Evolutionary conservation across 2,329 filamentous ascomycete species (phyloP), one percentile per base, ranked within the genome.

Genomic region (Cercospora zeae-maydis): DNA sequence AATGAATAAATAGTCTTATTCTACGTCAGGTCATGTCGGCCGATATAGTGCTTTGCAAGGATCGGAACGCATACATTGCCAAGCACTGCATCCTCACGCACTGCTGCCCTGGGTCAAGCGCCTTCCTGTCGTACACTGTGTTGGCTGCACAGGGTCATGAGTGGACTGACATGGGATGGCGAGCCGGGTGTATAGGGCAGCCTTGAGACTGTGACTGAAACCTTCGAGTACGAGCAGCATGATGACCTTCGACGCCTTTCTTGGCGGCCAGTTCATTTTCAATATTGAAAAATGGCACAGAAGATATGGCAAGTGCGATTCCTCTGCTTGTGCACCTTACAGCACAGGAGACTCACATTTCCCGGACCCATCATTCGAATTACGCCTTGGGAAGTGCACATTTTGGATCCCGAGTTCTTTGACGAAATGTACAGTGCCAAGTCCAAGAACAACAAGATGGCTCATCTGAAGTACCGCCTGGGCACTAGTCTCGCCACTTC

Each of bases 311-410:
- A 34, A 16, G 16, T 10, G 31, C 9, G 10, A 16, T 5, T 53
- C 6, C 5, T 30, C 10, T 10, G 11, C 3, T 3, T 9, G 31
- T 49, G 14, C 31, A 8, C 4, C 49, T 19, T 21, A 53, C n/a
- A 34, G 31, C 27, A 34, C 2, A 31, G 14, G 49, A 34, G 49
- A 21, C 31, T 34, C 24, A 34, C 30, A 53, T 34, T 49, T 2
- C 21, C 21, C 27, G 42, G 75, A 11, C 75, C 75, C 1, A 75
- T 78, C 21, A 71, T 78, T 4, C 74, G 76, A 9, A 72, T 78
- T 60, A 74, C 68, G 34, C 75, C 76, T 1, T 65, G 69, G n/a
- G 76, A 78, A 62, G 37, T 78, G 1, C 76, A 78, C 59, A 71
- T 78, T 42, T 67, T 59, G 4, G 76, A 78, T 52, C 70, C 75